Evolutionary conservation across 495 filamentous ascomycete species (phyloP).

Genomic region (Pseudevernia furfuracea): DNA sequence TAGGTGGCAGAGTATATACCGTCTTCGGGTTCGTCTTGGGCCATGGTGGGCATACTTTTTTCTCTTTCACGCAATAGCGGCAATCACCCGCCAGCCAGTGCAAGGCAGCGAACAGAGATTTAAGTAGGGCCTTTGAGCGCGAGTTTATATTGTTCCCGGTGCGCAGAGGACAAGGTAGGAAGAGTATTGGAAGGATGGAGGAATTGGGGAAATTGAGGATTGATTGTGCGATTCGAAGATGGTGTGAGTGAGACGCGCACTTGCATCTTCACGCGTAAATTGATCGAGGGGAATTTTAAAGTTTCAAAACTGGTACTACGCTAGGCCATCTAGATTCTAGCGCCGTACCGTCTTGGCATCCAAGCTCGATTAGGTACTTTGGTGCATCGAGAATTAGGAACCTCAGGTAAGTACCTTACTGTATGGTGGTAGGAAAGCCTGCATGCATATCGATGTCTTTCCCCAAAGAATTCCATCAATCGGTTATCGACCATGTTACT

Average conservation of each 20-base stretch:
- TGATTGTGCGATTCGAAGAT: background rate
- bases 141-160: background rate
- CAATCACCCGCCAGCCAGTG: conserved; percentile 2
- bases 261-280: conserved; percentile 18
- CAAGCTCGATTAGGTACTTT: background rate
- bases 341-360: background rate
- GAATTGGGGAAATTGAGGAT: background rate
- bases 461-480: too few species aligned
- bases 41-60: conserved; percentile 32
- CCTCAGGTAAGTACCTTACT: too few species aligned
- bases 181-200: background rate
- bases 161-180: background rate
- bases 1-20: conserved; percentile 85
- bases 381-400: too few species aligned
- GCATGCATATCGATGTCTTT: too few species aligned
- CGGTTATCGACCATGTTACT: too few species aligned
- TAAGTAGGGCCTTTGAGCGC: background rate
- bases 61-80: conserved; percentile 13
- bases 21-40: conserved; percentile 32
- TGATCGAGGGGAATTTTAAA: background rate
- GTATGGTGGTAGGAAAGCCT: too few species aligned
- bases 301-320: background rate
- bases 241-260: conserved; percentile 8
- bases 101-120: background rate
- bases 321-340: too few species aligned